Percentiles rank a stretch among this genome's conserved stretches.
phyloP scores from a whole-genome alignment of 2,329 filamentous ascomycete species.

The Hortaea sp. region DNA sequence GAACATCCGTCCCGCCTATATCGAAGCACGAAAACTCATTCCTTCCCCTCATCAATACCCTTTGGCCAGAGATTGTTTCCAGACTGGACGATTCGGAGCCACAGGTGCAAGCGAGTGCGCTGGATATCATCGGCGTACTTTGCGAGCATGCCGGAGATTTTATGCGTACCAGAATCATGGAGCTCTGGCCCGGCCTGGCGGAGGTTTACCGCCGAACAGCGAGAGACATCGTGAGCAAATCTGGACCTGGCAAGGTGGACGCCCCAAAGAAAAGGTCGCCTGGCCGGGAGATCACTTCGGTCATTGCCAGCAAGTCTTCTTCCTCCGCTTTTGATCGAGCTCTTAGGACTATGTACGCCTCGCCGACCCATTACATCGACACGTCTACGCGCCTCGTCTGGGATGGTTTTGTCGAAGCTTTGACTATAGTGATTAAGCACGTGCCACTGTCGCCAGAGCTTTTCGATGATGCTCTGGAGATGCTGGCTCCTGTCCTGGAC shows the following conservation, averaged over 20 bases:
- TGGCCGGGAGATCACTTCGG: background rate
- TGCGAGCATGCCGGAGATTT: conserved; percentile 72
- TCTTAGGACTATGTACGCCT: conserved; percentile 10
- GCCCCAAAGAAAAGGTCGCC: background rate
- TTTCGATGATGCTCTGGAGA: conserved; percentile 60
- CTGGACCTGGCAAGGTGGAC: background rate
- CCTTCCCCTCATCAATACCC: conserved; percentile 75
- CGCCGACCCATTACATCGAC: conserved; percentile 34
- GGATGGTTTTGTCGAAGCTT: conserved; percentile 49
- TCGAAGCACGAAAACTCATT: conserved; percentile 71
- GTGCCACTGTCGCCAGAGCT: conserved; percentile 57
- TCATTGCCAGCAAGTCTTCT: too few species aligned
- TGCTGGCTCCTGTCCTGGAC: conserved; percentile 39
- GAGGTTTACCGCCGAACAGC: conserved; percentile 11
- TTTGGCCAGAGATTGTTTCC: conserved; percentile 77
- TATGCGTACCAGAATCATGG: conserved; percentile 62
- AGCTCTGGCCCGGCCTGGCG: conserved; percentile 50
- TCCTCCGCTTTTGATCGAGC: conserved; percentile 3
- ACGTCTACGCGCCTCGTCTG: conserved; percentile 53
- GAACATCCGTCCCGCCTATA: conserved; percentile 61
- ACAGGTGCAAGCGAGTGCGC: conserved; percentile 60
- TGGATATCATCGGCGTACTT: conserved; percentile 57
- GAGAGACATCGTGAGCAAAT: background rate
- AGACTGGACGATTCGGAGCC: conserved; percentile 57
- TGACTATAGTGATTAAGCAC: conserved; percentile 51